phyloP scores from a whole-genome alignment of 2,329 filamentous ascomycete genomes.

The Raffaelea ambrosiae region DNA sequence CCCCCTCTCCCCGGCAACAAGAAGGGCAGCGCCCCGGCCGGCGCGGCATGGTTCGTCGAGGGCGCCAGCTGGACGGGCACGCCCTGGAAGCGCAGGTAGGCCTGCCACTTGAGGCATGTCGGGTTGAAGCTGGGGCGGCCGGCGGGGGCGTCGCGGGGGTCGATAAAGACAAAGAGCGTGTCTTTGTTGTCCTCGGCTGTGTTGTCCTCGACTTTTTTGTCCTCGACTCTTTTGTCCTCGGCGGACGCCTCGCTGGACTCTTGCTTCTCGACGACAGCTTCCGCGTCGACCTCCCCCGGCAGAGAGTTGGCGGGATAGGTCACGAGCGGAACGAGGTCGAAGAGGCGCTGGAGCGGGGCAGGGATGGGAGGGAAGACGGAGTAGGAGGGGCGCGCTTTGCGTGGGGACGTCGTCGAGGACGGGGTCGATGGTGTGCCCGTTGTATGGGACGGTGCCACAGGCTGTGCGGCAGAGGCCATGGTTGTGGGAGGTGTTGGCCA shows the following conservation, averaged over 20 bases:
- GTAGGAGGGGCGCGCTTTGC: not conserved
- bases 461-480: too few relatives aligned
- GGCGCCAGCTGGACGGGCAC: constrained; percentile 58
- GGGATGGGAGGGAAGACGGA: constrained; percentile 48
- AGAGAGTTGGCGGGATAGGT: constrained; percentile 69
- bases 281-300: constrained; percentile 53
- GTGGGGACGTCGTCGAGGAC: not conserved
- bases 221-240: too few relatives aligned
- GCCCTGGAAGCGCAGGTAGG: constrained; percentile 70
- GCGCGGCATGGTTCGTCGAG: constrained; percentile 90
- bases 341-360: constrained; percentile 68
- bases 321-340: constrained; percentile 72
- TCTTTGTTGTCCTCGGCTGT: constrained; percentile 16
- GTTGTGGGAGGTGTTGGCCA: too few relatives aligned
- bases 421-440: not conserved
- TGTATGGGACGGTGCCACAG: too few relatives aligned
- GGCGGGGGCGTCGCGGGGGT: constrained; percentile 47
- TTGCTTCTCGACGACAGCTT: too few relatives aligned
- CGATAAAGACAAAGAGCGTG: constrained; percentile 69
- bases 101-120: constrained; percentile 93
- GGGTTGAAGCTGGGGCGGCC: constrained; percentile 80
- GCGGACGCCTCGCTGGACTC: too few relatives aligned
- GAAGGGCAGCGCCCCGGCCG: constrained; percentile 81
- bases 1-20: constrained; percentile 66
- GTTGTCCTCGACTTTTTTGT: constrained; percentile 12